Percentiles rank a stretch among this genome's conserved stretches.
Evolutionary conservation across 306 rosid genomes (phyloP).

Genomic region (Cicer arietinum): DNA sequence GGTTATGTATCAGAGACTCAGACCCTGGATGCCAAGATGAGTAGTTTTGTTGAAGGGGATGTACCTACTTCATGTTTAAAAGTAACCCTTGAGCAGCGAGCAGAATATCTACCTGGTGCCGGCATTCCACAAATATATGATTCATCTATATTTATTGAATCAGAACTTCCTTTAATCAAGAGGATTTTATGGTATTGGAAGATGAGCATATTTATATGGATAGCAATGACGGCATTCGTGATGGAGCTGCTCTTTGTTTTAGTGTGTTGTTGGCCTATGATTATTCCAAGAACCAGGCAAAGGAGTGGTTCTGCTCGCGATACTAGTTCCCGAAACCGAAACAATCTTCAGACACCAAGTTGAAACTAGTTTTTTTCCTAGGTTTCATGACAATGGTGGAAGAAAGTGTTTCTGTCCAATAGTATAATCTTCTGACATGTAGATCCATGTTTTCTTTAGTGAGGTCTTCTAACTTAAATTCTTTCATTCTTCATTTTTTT

Average conservation of each 20-base stretch:
- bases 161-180: slow-evolving; percentile 71
- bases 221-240: slow-evolving; percentile 58
- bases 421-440: slow-evolving; percentile 34
- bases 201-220: slow-evolving; percentile 74
- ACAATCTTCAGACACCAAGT: slow-evolving; percentile 39
- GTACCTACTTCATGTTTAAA: slow-evolving; percentile 81
- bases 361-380: slow-evolving; percentile 31
- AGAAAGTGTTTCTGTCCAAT: slow-evolving; percentile 20
- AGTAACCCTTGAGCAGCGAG: slow-evolving; percentile 81
- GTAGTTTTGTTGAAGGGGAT: slow-evolving; percentile 68
- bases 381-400: slow-evolving; percentile 33
- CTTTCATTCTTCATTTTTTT: slow-evolving; percentile 8
- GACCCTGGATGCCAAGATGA: slow-evolving; percentile 66
- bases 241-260: slow-evolving; percentile 63
- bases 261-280: slow-evolving; percentile 71
- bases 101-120: slow-evolving; percentile 76
- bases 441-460: slow-evolving; percentile 41
- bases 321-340: slow-evolving; percentile 39
- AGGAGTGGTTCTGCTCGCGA: slow-evolving; percentile 49
- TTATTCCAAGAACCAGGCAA: slow-evolving; percentile 65
- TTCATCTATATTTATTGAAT: slow-evolving; percentile 60
- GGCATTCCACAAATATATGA: slow-evolving; percentile 92
- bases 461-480: slow-evolving; percentile 33
- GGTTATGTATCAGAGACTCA: slow-evolving; percentile 83
- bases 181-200: slow-evolving; percentile 82